Percentiles rank a stretch among this genome's conserved stretches.
Conservation (phyloP, 176 grass and related monocot genomes). For the Alopecurus myosuroides region DNA sequence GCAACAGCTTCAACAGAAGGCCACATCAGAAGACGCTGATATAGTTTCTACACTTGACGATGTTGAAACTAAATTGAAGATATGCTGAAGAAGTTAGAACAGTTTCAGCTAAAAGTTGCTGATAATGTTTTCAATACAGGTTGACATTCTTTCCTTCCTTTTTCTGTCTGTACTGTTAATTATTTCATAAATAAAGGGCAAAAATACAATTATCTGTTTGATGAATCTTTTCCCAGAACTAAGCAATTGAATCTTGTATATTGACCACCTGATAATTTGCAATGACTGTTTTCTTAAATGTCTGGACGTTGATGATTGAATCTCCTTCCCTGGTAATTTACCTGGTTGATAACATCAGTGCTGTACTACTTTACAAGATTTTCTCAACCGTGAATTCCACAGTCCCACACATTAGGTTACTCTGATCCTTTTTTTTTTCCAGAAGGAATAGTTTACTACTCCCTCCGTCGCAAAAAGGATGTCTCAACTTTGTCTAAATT, state of each 20-base stretch:
- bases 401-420: not conserved
- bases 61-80: slow-evolving; percentile 74
- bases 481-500: no score
- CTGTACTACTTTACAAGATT: not conserved
- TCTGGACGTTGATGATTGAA: not conserved
- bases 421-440: not conserved
- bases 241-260: slow-evolving; percentile 16
- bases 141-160: slow-evolving; percentile 27
- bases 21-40: slow-evolving; percentile 46
- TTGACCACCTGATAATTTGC: slow-evolving; percentile 1
- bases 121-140: slow-evolving; percentile 98
- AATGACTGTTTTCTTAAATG: not conserved
- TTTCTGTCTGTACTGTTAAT: slow-evolving; percentile 7
- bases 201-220: not conserved
- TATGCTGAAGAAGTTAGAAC: slow-evolving; percentile 67
- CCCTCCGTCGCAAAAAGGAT: no score
- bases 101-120: slow-evolving; percentile 83
- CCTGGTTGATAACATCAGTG: not conserved
- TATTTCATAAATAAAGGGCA: slow-evolving; percentile 8
- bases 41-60: slow-evolving; percentile 55
- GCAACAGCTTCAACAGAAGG: slow-evolving; percentile 71
- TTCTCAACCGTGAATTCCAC: not conserved
- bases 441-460: not conserved
- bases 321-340: slow-evolving; percentile 20
- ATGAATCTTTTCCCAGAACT: not conserved